Conservation (phyloP, 345 rosid species). For the Iberis pinnata region DNA sequence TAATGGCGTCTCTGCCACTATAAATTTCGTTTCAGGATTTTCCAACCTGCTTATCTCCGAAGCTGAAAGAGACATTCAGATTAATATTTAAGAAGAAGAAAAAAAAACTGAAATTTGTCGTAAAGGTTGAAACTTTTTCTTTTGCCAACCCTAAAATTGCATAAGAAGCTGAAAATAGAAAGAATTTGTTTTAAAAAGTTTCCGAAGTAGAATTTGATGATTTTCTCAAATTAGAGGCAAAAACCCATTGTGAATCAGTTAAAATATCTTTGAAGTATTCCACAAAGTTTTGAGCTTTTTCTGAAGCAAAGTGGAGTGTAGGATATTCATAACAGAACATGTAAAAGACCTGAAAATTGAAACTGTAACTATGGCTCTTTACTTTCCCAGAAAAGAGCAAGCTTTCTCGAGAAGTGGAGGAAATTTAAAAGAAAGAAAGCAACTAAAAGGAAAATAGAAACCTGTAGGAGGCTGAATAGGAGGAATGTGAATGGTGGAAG, state of each 20-base stretch:
- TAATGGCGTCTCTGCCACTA: constrained; percentile 50
- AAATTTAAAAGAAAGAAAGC: constrained; percentile 2
- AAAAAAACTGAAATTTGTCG: background rate
- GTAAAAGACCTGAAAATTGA: no score
- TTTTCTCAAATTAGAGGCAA: no score
- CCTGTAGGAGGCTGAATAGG: constrained; percentile 49
- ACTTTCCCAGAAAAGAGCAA: constrained; percentile 10
- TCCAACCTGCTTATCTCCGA: constrained; percentile 27
- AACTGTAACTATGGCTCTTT: no score
- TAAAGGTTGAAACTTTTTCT: constrained; percentile 9
- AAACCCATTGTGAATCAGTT: no score
- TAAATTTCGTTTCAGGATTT: constrained; percentile 25
- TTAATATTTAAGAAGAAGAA: constrained; percentile 1
- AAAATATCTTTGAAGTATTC: no score
- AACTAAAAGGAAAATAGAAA: constrained; percentile 21
- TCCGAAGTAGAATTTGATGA: no score
- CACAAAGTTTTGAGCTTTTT: no score
- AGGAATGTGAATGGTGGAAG: constrained; percentile 33
- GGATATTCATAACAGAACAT: no score
- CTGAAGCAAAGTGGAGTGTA: no score
- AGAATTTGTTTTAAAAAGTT: background rate
- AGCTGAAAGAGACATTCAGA: constrained; percentile 19
- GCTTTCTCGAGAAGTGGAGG: constrained; percentile 4
- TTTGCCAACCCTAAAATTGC: constrained; percentile 5
- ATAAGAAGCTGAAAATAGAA: background rate